A percentile compares a stretch with the other conserved stretches of the same genome.
Evolutionary conservation across 1,284 basidiomycete species (phyloP).

Genomic region (Cystobasidium slooffiae): DNA sequence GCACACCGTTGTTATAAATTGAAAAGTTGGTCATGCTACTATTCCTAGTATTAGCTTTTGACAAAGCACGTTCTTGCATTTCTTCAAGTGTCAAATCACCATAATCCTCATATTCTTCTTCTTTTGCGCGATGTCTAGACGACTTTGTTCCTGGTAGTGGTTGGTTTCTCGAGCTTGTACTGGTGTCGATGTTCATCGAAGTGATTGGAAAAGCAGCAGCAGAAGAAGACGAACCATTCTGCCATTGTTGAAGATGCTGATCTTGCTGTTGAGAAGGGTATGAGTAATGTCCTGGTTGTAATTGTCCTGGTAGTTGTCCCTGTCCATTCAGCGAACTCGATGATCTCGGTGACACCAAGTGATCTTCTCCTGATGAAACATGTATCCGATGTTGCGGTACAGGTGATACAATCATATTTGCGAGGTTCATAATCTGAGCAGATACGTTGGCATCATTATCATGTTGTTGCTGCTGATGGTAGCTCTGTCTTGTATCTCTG

Average conservation of each 20-base stretch:
- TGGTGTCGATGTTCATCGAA: no score
- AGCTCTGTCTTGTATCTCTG: not conserved
- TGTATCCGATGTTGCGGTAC: conserved; percentile 6
- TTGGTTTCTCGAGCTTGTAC: no score
- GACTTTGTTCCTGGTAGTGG: no score
- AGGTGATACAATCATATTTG: conserved; percentile 22
- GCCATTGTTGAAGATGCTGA: conserved; percentile 17
- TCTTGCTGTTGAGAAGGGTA: not conserved
- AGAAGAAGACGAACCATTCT: not conserved
- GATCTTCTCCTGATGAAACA: not conserved
- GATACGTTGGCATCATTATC: not conserved
- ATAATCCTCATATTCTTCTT: not conserved
- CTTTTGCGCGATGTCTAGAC: no score
- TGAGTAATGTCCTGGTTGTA: not conserved
- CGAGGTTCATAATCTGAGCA: conserved; percentile 7
- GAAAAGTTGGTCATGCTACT: no score
- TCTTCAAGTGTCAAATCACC: not conserved
- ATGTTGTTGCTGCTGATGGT: not conserved
- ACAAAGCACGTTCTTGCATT: not conserved
- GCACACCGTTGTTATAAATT: not conserved
- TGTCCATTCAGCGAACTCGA: not conserved
- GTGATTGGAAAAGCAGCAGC: no score
- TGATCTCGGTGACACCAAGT: not conserved
- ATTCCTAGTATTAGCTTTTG: not conserved
- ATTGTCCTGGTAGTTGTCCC: no score